These are phyloP conservation scores for Thraustotheca clavata DNA, from an alignment of 352 stramenopile genomes.

Conservation along the genomic window DNA sequence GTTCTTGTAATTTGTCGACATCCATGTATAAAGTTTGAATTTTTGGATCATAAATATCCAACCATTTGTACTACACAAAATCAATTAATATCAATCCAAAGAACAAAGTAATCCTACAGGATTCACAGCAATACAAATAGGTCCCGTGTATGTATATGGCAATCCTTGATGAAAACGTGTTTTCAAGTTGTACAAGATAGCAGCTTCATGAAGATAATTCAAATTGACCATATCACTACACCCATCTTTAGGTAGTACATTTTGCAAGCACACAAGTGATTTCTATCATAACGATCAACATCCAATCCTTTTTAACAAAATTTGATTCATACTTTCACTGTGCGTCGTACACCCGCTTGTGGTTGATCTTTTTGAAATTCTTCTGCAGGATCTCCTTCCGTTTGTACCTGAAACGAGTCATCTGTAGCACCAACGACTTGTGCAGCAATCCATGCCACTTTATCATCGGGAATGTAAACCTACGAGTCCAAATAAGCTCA, in stretches of 20 bases:
- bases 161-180: constrained; percentile 77
- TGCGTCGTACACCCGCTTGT: constrained; percentile 39
- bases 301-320: not conserved
- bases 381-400: constrained; percentile 57
- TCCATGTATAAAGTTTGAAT: constrained; percentile 72
- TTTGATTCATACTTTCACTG: constrained; percentile 31
- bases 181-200: constrained; percentile 89
- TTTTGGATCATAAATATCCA: constrained; percentile 83
- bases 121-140: constrained; percentile 97
- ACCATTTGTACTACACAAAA: constrained; percentile 77
- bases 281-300: constrained; percentile 35
- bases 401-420: constrained; percentile 68
- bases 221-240: constrained; percentile 82
- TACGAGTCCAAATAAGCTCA: constrained; percentile 22
- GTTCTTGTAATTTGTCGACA: constrained; percentile 44
- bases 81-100: not conserved
- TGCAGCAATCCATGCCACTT: constrained; percentile 75
- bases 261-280: constrained; percentile 66
- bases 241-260: constrained; percentile 43
- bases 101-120: constrained; percentile 50
- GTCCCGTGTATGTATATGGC: constrained; percentile 95
- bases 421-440: constrained; percentile 75
- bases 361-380: constrained; percentile 59
- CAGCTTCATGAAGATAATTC: constrained; percentile 87
- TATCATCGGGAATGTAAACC: constrained; percentile 74